Evolutionary conservation across 2,329 filamentous ascomycete species (phyloP).

Genomic region (Fusarium algeriense): DNA sequence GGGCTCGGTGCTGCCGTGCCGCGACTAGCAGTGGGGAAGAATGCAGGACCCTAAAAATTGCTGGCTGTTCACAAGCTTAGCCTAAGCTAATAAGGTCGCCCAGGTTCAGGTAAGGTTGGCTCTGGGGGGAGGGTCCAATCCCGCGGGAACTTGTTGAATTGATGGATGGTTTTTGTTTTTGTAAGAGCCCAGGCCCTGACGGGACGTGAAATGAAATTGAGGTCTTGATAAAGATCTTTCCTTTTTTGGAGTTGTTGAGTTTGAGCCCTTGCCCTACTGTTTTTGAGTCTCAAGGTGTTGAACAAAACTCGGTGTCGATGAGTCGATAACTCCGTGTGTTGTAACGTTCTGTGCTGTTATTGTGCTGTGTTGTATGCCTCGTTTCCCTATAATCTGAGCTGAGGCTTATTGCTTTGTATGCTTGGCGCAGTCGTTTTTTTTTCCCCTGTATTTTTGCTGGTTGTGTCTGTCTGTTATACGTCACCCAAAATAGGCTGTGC

Average conservation of each 20-base stretch:
- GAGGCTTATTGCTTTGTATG: constrained; percentile 30
- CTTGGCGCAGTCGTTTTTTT: constrained; percentile 38
- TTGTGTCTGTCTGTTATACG: constrained; percentile 42
- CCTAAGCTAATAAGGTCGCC: constrained; percentile 7
- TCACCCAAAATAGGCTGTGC: constrained; percentile 42
- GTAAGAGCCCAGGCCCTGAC: constrained; percentile 25
- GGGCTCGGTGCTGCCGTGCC: constrained; percentile 39
- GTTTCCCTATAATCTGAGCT: constrained; percentile 23
- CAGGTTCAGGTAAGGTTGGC: constrained; percentile 3
- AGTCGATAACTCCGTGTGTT: constrained; percentile 24
- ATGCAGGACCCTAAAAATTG: constrained; percentile 41
- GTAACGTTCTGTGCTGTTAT: constrained; percentile 3
- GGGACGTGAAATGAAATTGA: constrained; percentile 30
- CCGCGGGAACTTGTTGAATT: constrained; percentile 33
- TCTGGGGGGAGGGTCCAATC: constrained; percentile 18
- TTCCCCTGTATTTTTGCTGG: constrained; percentile 32
- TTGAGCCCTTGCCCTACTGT: constrained; percentile 40
- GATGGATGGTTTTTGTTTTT: constrained; percentile 3
- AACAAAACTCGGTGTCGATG: constrained; percentile 7
- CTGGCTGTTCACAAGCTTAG: constrained; percentile 28
- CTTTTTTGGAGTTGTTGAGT: constrained; percentile 34
- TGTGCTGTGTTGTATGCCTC: constrained; percentile 31
- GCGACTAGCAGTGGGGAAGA: constrained; percentile 31
- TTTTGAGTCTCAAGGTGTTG: background rate
- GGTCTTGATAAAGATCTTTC: constrained; percentile 36